Percentiles rank a stretch among this genome's conserved stretches.
phyloP scores from a whole-genome alignment of 2,329 filamentous ascomycete species.

The Epicoccum nigrum region DNA sequence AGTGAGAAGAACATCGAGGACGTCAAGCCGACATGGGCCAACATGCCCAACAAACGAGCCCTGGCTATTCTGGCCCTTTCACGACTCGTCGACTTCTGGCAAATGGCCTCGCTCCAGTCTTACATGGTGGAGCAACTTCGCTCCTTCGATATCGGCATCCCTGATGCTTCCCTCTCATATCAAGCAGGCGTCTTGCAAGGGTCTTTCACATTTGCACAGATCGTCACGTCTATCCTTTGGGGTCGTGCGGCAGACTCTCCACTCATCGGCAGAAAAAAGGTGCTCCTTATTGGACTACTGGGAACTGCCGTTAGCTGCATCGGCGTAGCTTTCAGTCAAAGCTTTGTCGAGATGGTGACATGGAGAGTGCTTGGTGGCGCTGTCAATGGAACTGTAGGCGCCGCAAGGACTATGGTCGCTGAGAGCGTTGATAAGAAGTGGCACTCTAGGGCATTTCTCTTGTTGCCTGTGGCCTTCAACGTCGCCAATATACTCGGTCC shows the following conservation, averaged over 20 bases:
- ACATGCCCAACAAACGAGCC: constrained; percentile 51
- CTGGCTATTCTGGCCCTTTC: constrained; percentile 46
- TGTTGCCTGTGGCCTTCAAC: constrained; percentile 13
- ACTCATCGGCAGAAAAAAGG: constrained; percentile 44
- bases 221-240: constrained; percentile 52
- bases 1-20: background rate
- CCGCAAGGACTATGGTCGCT: constrained; percentile 10
- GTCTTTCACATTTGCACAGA: constrained; percentile 52
- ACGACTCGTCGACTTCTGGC: constrained; percentile 54
- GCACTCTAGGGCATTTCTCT: constrained; percentile 10
- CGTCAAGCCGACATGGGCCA: constrained; percentile 45
- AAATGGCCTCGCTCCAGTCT: constrained; percentile 53
- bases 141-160: constrained; percentile 50
- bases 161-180: constrained; percentile 55
- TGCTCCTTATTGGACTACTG: constrained; percentile 8
- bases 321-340: constrained; percentile 6
- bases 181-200: constrained; percentile 51
- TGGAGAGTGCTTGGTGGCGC: constrained; percentile 10
- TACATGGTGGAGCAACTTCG: constrained; percentile 53
- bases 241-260: constrained; percentile 50
- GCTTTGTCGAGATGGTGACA: constrained; percentile 10
- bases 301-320: constrained; percentile 8
- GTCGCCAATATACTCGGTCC: constrained; percentile 10
- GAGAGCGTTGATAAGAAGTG: constrained; percentile 10
- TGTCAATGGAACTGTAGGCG: constrained; percentile 9